Base-by-base conservation (phyloP, 306 rosid genomes). In the Aeschynomene evenia region DNA sequence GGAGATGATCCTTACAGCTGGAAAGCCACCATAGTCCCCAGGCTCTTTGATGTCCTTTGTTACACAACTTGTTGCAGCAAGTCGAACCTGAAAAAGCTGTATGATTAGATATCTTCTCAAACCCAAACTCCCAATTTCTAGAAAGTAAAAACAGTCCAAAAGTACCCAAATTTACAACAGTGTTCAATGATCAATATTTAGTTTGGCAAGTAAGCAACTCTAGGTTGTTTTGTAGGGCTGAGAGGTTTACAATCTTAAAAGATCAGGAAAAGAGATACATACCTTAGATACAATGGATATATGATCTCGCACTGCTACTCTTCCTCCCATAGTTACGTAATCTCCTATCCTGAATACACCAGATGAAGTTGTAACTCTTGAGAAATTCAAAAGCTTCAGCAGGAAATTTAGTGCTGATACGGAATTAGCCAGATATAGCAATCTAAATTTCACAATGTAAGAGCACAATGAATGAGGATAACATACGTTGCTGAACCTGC, bases 251-350 rank as follows among this genome's bases (percentile, higher is more conserved):
- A 74, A 51, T 70, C 12, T 46, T 16, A 29, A 54, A 22, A 63
- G 46, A 76, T 55, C 16, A 36, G 40, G 33, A 37, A 73, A 62
- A 63, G 24, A 59, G 49, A 46, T 39, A 40, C 45, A 52, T 74
- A 90, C 98, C 87, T 90, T 87, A 55, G 98, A 94, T 29, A 62
- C 77, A 69, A 94, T 83, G 22, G 90, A 78, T 50, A 90, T 87
- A 66, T 90, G 97, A 74, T 94, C 96, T 63, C 95, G 90, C 67
- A 94, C 89, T n/a, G 92, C 94, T 46, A 82, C 98, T 80, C 97
- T 87, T 63, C 98, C 97, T 54, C 98, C 97, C 84, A 90, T 74
- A 0, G 96, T 90, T 52, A 94, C 96, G 31, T 81, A 87, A 83
- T 90, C 89, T 62, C 97, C 97, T 65, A 94, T 68, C 79, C 98